Conservation (phyloP, 2,329 filamentous ascomycete species). For the Fusarium sp. region DNA sequence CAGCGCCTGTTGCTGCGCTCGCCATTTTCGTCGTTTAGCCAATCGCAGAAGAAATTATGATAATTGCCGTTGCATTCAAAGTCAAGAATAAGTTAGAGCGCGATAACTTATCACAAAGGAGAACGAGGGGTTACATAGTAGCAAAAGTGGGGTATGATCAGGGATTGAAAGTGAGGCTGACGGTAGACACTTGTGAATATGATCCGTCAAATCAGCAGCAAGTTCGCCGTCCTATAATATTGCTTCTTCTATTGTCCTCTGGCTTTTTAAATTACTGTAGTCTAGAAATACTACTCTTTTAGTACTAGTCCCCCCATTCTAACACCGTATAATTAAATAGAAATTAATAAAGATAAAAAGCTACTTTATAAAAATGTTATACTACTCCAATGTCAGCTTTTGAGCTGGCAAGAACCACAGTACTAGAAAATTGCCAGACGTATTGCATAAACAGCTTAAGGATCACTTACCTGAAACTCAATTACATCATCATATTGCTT, state of each 20-base stretch:
- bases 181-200: background rate
- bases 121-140: accelerated
- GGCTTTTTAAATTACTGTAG: background rate
- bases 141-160: background rate
- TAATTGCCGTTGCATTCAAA: no score
- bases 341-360: background rate
- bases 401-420: background rate
- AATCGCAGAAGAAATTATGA: background rate
- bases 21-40: background rate
- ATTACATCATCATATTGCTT: background rate
- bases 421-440: background rate
- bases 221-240: background rate
- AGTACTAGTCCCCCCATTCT: background rate
- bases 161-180: background rate
- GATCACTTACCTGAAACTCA: background rate
- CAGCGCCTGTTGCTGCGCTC: background rate
- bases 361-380: background rate
- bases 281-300: background rate
- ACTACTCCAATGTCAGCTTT: background rate
- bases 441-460: background rate
- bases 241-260: background rate
- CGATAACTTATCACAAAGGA: background rate
- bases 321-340: background rate
- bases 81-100: background rate
- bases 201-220: background rate